Evolutionary conservation across 148 eudicot species (phyloP).

Genomic region (Rhododendron simsii): DNA sequence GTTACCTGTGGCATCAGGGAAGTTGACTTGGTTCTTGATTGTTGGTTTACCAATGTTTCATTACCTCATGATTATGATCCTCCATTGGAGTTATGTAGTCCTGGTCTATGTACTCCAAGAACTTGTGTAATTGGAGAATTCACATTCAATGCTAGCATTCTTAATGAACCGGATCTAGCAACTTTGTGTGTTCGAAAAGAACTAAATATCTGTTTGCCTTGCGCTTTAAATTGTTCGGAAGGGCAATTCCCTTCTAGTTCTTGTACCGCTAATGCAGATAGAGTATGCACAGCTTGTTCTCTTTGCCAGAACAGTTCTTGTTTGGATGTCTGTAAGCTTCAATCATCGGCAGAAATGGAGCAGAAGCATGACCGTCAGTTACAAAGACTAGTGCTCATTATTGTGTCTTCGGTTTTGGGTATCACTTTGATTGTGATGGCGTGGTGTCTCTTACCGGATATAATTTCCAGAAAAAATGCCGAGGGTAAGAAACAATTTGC

Average conservation of each 20-base stretch:
- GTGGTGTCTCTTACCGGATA: constrained; percentile 59
- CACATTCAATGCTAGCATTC: constrained; percentile 65
- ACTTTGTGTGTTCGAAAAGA: constrained; percentile 69
- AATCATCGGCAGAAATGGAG: constrained; percentile 33
- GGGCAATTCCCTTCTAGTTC: constrained; percentile 76
- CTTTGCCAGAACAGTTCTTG: constrained; percentile 92
- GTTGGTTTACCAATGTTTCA: constrained; percentile 56
- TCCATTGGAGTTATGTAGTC: constrained; percentile 89
- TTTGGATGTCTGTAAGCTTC: constrained; percentile 60
- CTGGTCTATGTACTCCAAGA: constrained; percentile 61
- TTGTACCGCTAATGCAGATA: constrained; percentile 55
- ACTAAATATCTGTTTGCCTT: constrained; percentile 70
- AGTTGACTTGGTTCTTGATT: constrained; percentile 78
- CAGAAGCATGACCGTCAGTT: constrained; percentile 40
- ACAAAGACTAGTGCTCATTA: constrained; percentile 48
- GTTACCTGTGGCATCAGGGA: constrained; percentile 81
- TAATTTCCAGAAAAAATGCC: constrained; percentile 37
- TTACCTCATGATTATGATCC: constrained; percentile 51
- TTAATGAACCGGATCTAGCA: constrained; percentile 66
- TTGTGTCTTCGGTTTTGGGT: constrained; percentile 63
- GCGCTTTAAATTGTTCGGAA: constrained; percentile 62
- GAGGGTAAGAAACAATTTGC: constrained; percentile 53
- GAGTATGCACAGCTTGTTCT: constrained; percentile 83
- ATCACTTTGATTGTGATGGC: constrained; percentile 52
- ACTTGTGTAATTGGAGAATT: constrained; percentile 53